These are phyloP conservation scores for Sanghuangporus baumii DNA, from an alignment of 1,284 basidiomycete genomes.

Conservation along the genomic window DNA sequence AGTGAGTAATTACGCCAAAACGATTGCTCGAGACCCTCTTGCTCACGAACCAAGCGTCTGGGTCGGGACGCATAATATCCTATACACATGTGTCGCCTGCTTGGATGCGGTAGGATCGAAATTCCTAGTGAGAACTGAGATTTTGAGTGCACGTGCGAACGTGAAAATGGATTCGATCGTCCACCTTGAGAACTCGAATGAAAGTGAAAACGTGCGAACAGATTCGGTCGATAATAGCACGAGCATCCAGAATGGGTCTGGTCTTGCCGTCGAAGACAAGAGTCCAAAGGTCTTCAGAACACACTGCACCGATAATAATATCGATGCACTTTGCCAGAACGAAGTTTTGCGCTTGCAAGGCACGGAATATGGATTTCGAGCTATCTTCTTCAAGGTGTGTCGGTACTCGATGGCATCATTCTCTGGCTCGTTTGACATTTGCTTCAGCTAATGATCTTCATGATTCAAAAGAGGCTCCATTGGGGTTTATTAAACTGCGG, in stretches of 20 bases:
- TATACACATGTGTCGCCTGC: not conserved
- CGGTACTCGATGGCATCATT: not conserved
- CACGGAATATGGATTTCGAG: not conserved
- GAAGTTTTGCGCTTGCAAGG: too few species aligned
- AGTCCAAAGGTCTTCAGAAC: not conserved
- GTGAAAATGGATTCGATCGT: not conserved
- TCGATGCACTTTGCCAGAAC: too few species aligned
- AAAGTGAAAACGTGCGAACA: too few species aligned
- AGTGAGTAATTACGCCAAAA: not conserved
- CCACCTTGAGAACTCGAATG: too few species aligned
- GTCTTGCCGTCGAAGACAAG: not conserved
- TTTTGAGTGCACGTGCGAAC: not conserved
- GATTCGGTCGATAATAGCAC: not conserved
- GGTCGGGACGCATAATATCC: not conserved
- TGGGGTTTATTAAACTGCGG: not conserved
- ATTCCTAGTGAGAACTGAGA: not conserved
- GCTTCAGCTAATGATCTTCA: not conserved
- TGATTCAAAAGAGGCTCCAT: not conserved
- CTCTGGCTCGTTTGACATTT: not conserved
- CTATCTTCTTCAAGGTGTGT: not conserved
- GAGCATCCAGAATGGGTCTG: not conserved
- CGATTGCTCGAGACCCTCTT: not conserved
- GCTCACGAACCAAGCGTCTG: not conserved
- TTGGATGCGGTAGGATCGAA: not conserved
- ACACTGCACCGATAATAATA: not conserved